Percentiles rank a stretch among this genome's conserved stretches.
Conservation (phyloP, 2,329 filamentous ascomycete genomes). For the Penicillium oxalicum region DNA sequence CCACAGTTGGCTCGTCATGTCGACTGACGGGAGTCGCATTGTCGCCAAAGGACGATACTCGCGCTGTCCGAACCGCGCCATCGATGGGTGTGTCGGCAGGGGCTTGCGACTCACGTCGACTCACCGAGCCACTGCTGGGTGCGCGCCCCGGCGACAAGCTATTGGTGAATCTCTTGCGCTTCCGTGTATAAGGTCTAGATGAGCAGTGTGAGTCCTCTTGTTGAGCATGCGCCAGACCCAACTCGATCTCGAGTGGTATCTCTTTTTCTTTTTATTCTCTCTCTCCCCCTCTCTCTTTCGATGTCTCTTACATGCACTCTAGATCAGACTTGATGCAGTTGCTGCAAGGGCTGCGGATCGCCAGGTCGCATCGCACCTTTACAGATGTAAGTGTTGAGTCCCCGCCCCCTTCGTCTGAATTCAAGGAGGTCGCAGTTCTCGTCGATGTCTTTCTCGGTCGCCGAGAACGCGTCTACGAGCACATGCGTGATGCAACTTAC, state of each 20-base stretch:
- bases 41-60: conserved; percentile 7
- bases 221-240: too few species aligned
- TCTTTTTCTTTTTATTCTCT: too few species aligned
- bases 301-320: conserved; percentile 20
- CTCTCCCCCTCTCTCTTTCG: too few species aligned
- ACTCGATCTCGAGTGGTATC: too few species aligned
- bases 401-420: too few species aligned
- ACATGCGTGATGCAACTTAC: conserved; percentile 18
- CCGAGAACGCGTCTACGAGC: too few species aligned
- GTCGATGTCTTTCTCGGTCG: too few species aligned
- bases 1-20: background rate
- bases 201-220: too few species aligned
- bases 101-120: conserved; percentile 18
- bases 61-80: conserved; percentile 1
- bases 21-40: background rate
- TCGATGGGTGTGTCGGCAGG: conserved; percentile 10
- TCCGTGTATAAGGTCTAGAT: conserved; percentile 20
- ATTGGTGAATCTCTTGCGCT: conserved; percentile 35
- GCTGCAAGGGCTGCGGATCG: conserved; percentile 23
- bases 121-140: conserved; percentile 11
- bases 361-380: conserved; percentile 23
- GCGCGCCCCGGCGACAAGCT: conserved; percentile 23
- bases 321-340: conserved; percentile 21
- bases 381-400: too few species aligned
- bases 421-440: too few species aligned